Base-by-base conservation (phyloP, 176 grass and related monocot species). In the sorghum (Sorghum bicolor) region DNA sequence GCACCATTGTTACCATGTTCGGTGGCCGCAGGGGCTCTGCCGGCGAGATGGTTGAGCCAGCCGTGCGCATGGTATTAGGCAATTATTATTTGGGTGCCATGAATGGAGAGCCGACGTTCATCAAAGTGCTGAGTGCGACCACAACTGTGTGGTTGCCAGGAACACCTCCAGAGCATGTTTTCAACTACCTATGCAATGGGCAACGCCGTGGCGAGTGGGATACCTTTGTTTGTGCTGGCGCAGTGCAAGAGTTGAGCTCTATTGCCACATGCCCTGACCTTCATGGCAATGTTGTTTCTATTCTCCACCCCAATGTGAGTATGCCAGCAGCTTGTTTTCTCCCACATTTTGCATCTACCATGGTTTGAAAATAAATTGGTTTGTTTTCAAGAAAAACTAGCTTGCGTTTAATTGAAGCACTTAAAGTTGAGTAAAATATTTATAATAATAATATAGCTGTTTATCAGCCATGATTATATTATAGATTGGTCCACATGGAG, bases 291-390 rank as follows among this genome's bases (percentile, higher is more conserved):
- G 38, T 2, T 28, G 39, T 72, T 38, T 72, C 69, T 25, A 1
- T 72, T 25, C 12, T 72, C 24, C 3, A 14, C 2, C 69, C 69
- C 5, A 72, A 14, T 25, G 26, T 29, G 13, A 63, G 60, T 29
- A 92, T 94, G 79, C 53, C 53, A 76, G 87, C 82, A 10, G 30
- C 12, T 50, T 32, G 22, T 13, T 29, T 14, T 62, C 10, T 11
- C 31, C 11, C 6, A 0, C 2, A 0, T 24, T 58, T 76, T 78
- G 6, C 14, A 1, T 26, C 24, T 26, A 30, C 14, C 39, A 24
- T 58, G 55, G 9, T 50, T 31, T 31, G 9, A 16, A 32, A 52
- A 12, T 2, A 58, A 58, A 24, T 22, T 28, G 7, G 24, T 3
- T 15, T 79, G 5, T 20, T 25, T 57, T 67, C 12, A 67, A 37